Base-by-base conservation (phyloP, 495 filamentous ascomycete species). In the Neurospora intermedia region DNA sequence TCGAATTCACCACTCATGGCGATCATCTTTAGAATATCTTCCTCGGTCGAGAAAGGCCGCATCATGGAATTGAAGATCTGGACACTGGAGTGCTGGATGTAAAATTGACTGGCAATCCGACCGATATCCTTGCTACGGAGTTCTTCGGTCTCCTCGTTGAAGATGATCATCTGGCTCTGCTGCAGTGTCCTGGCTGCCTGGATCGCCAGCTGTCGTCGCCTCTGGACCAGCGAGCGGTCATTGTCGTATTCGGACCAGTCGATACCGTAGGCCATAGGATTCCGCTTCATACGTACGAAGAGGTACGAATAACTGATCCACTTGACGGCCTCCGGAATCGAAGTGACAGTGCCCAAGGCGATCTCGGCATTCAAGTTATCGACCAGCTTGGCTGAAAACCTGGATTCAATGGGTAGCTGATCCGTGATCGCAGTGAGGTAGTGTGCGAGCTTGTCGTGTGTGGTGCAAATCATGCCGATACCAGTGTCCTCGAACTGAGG, bases 221-320 rank as follows among this genome's bases (percentile, higher is more conserved):
- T 87, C 77, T 93, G 89, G 5, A 97, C 91, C 69, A 99, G 85
- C 71, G 88, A 87, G 18, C 93, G 94, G 78, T 99, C 96, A 76
- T 97, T 91, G 27, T 88, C 85, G 45, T 91, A 91, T 82, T 98
- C 96, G n/a, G 91, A 84, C 90, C 90, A 98, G 69, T 96, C 93
- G 71, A 99, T 97, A n/a, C 94, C 96, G 79, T 99, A 99, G 9
- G 90, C 88, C 73, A 95, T 88, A 1, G 94, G 96, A 76, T 94
- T 97, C 59, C 91, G 89, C 79, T 92, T 89, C 96, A 98, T 98
- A 42, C 96, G 91, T 48, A 98, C 95, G 76, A 95, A 98, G 4
- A 99, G 87, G 79, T 98, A 99, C 3, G 95, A 97, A 80, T 99
- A 98, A 15, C 96, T 94, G 13, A 99, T 89, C 96, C 96, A 99